Conservation (phyloP, 2,329 filamentous ascomycete species). For the Talaromyces islandicus region DNA sequence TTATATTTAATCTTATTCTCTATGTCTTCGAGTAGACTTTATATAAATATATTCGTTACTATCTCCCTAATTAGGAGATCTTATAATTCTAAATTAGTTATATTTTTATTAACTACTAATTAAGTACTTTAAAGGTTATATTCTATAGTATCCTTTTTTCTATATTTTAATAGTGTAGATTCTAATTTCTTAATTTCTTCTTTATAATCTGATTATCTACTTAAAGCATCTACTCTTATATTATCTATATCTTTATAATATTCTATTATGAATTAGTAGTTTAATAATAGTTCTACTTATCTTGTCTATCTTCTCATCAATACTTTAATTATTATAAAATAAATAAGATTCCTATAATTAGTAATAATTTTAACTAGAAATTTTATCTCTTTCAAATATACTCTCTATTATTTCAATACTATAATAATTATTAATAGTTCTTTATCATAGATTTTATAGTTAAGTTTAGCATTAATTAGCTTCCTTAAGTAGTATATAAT, state of each 20-base stretch:
- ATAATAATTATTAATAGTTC: constrained; percentile 6
- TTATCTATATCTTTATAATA: not conserved
- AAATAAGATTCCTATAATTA: constrained; percentile 5
- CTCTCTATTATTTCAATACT: constrained; percentile 1
- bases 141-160: not conserved
- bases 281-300: not conserved
- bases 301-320: not conserved
- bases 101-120: not conserved
- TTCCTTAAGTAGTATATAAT: constrained; percentile 9
- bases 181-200: not conserved
- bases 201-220: not conserved
- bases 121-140: not conserved
- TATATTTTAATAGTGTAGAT: not conserved
- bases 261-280: not conserved
- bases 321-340: not conserved
- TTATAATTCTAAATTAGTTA: not conserved
- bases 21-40: not conserved
- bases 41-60: not conserved
- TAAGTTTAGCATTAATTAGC: not conserved
- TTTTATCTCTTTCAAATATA: constrained; percentile 3
- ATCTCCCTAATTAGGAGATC: not conserved
- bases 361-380: not conserved
- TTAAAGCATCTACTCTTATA: not conserved
- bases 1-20: not conserved
- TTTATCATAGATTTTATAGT: constrained; percentile 9